phyloP scores from a whole-genome alignment of 148 eudicot genomes.

The Persicaria tinctoria region DNA sequence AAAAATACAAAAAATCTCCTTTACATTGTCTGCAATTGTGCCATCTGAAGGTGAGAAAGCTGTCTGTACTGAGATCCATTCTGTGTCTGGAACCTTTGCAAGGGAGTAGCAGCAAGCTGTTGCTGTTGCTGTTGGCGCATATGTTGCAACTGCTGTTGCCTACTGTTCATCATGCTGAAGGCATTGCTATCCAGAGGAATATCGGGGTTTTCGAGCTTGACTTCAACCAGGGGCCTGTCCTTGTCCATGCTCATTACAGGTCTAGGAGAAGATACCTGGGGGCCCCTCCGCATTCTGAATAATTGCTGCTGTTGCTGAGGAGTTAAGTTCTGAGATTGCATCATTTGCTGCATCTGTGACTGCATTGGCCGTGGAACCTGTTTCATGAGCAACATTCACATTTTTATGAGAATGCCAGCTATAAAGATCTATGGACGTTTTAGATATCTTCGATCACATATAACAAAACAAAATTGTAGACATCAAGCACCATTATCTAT shows the following conservation, averaged over 20 bases:
- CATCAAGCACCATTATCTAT: too few species aligned
- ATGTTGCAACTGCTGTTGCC: constrained; percentile 48
- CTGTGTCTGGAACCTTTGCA: constrained; percentile 49
- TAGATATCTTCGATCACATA: background rate
- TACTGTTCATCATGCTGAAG: constrained; percentile 37
- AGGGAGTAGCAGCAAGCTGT: constrained; percentile 58
- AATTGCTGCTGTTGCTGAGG: constrained; percentile 58
- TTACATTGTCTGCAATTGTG: constrained; percentile 72
- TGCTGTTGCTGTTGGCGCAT: constrained; percentile 36
- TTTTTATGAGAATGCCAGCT: background rate
- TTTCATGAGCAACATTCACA: background rate
- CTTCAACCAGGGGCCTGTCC: constrained; percentile 73
- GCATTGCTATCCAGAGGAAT: constrained; percentile 55
- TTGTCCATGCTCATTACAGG: constrained; percentile 53
- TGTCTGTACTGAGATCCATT: constrained; percentile 56
- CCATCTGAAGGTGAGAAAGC: constrained; percentile 52
- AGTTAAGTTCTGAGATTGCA: constrained; percentile 34
- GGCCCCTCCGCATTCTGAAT: constrained; percentile 45
- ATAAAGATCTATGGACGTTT: background rate
- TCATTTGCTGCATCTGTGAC: constrained; percentile 63
- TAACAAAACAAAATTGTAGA: too few species aligned
- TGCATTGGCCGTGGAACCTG: constrained; percentile 65
- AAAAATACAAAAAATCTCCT: constrained; percentile 9
- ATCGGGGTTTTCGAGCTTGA: constrained; percentile 84
- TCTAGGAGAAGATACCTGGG: constrained; percentile 50